phyloP scores from a whole-genome alignment of 345 rosid genomes.

The Psidium friedrichsthalianum region DNA sequence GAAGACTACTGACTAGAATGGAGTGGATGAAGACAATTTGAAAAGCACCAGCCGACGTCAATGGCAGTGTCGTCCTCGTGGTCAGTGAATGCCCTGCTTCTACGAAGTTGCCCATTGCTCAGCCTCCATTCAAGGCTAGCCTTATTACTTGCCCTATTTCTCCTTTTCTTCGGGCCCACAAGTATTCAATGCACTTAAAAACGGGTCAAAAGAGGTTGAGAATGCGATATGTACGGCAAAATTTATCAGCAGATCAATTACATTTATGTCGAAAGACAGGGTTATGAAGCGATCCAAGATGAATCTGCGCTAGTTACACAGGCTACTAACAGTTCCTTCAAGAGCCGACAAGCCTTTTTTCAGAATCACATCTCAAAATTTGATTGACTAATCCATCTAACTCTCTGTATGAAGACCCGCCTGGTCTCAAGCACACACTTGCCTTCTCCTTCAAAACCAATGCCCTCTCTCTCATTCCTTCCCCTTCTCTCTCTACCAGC shows the following conservation, averaged over 20 bases:
- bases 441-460: slow-evolving; percentile 21
- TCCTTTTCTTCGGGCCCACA: background rate
- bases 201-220: background rate
- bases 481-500: slow-evolving; percentile 23
- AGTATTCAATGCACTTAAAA: background rate
- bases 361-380: background rate
- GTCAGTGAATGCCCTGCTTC: background rate
- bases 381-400: slow-evolving; percentile 19
- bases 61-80: background rate
- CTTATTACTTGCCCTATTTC: background rate
- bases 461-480: slow-evolving; percentile 20
- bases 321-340: background rate
- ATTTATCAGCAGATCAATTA: background rate
- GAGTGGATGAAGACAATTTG: background rate
- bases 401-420: slow-evolving; percentile 28
- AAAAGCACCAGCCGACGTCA: background rate
- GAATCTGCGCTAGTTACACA: background rate
- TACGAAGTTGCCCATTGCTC: background rate
- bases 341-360: background rate
- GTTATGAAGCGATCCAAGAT: background rate
- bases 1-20: background rate
- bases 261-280: background rate
- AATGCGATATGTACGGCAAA: background rate
- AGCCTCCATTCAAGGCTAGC: background rate
- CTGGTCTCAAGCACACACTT: slow-evolving; percentile 14